Base-by-base conservation (phyloP, 768 basidiomycete species). In the Lanmaoa pseudosensibilis region DNA sequence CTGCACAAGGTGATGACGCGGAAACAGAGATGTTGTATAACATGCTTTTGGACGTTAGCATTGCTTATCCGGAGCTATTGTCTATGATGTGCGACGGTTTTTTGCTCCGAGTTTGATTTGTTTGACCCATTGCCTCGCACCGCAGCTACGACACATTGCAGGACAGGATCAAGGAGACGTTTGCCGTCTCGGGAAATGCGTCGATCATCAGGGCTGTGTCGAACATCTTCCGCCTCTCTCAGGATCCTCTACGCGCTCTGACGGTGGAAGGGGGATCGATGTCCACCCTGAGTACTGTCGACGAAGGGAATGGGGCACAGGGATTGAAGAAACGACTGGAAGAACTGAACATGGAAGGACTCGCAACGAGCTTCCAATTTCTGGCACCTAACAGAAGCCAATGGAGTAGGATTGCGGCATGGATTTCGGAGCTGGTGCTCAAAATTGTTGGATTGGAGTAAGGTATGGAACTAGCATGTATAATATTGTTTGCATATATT, bases 11-110 rank as follows among this genome's bases (percentile, higher is more conserved):
- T 3, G 90, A 92, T 59, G 90, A 92, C 60, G 77, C 79, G 2
- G 94, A 97, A 73, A 87, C 86, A 2, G 83, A 92, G 68, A 86
- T 94, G 39, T 70, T 95, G 44, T 94, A 88, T 69, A 79, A 79
- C 46, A 69, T 96, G 33, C 77, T 97, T 32, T 83, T 89, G 32
- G 87, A 92, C 41, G 80, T 92, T 15, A 82, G 85, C 16, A 73
- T 74, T 8, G 71, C 76, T 10, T 88, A 84, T 70, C 92, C 92
- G 1, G 89, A 93, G 19, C 79, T 86, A 21, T 76, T 92, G 23
- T 75, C 84, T 2, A 78, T 91, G 67, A 80, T 83, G 92, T 93
- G 75, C 57, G 92, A 83, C 13, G 25, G 37, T 40, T 61, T 46
- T 30, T 58, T 39, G 55, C 52, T 44, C 16, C 8, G 6, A 21